phyloP scores from a whole-genome alignment of 2,329 filamentous ascomycete species.

The Arthroderma sp. region DNA sequence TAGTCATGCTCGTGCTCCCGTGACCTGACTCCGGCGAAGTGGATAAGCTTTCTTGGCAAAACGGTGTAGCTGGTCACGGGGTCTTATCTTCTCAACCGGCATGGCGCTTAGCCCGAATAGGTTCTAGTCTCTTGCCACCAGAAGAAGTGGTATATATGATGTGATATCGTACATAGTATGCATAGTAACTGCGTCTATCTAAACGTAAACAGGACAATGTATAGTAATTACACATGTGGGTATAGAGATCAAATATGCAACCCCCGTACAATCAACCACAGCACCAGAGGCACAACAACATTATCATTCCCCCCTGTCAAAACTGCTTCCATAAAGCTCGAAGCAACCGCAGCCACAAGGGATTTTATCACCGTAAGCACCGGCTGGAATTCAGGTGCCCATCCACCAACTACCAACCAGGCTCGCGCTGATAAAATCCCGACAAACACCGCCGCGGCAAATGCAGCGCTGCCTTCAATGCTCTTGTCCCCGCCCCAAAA shows the following conservation, averaged over 20 bases:
- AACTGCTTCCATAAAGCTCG: slow-evolving; percentile 87
- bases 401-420: slow-evolving; percentile 68
- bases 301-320: slow-evolving; percentile 97
- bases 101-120: too few relatives aligned
- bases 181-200: too few relatives aligned
- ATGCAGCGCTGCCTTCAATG: slow-evolving; percentile 72
- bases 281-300: slow-evolving; percentile 81
- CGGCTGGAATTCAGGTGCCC: slow-evolving; percentile 34
- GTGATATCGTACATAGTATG: too few relatives aligned
- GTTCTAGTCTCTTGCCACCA: too few relatives aligned
- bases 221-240: too few relatives aligned
- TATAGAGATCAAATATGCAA: slow-evolving; percentile 28
- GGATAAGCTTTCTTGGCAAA: too few relatives aligned
- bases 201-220: too few relatives aligned
- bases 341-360: slow-evolving; percentile 57
- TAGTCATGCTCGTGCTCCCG: too few relatives aligned
- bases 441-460: slow-evolving; percentile 62
- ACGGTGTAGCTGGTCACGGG: too few relatives aligned
- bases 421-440: slow-evolving; percentile 57
- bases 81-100: too few relatives aligned
- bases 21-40: too few relatives aligned
- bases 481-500: slow-evolving; percentile 95
- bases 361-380: slow-evolving; percentile 42
- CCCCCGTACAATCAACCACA: slow-evolving; percentile 86
- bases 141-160: too few relatives aligned